Evolutionary conservation across 208 protist species (phyloP), one percentile per base, ranked within the genome.

Genomic region (Crithidia expoeki): DNA sequence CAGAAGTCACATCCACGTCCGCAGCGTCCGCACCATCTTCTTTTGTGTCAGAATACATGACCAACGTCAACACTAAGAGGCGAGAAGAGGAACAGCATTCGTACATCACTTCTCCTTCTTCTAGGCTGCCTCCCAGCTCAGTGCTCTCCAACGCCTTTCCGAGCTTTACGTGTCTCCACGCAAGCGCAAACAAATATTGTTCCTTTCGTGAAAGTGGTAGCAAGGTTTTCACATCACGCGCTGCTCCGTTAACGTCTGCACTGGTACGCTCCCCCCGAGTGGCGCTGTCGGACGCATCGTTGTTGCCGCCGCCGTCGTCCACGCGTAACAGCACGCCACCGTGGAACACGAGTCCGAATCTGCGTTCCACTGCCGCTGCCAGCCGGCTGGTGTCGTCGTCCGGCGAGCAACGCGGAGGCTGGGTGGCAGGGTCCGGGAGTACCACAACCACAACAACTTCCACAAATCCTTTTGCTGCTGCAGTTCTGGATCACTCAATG

Each of bases 311-410:
- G 36, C 3, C 36, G 27, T 12, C 40, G n/a, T 30, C 55, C 30
- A 23, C 28, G 21, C 61, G 44, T 23, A 27, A 28, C 7, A 27
- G 46, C 46, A 55, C 61, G 0, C 61, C 61, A 17, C 61, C 47
- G 61, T 67, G 61, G 61, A 67, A 67, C 49, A 32, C 30, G 1
- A 67, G 61, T 23, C 47, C 61, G 12, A 55, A 55, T 17, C 23
- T 67, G 16, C 47, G 61, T 33, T 57, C 61, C 6, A 57, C 47
- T n/a, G 36, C 63, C 16, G 63, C 63, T 4, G 63, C 47, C 34
- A 49, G 50, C 47, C 50, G 49, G 5, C 32, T n/a, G 5, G 50
- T 55, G 51, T 28, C 42, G 25, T n/a, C n/a, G n/a, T n/a, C n/a
- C 11, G 21, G n/a, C n/a, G n/a, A n/a, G n/a, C n/a, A n/a, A n/a